phyloP scores from a whole-genome alignment of 257 asterid genomes.

The Plantago ovata region DNA sequence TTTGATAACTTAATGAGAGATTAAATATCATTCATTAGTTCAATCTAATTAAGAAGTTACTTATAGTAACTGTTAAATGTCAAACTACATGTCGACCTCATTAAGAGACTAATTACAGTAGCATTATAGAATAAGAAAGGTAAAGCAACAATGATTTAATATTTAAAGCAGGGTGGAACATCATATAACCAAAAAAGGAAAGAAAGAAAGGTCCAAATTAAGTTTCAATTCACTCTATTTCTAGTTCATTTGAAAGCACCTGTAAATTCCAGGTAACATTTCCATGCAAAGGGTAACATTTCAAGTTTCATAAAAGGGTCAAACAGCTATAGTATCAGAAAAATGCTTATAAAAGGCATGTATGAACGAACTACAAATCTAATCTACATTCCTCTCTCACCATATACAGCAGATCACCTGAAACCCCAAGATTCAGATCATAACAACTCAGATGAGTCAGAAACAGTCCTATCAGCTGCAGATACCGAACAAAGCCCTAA shows the following conservation, averaged over 20 bases:
- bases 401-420: slow-evolving; percentile 36
- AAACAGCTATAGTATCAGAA: slow-evolving; percentile 30
- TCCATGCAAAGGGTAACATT: slow-evolving; percentile 30
- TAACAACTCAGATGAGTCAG: slow-evolving; percentile 31
- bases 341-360: slow-evolving; percentile 29
- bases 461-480: slow-evolving; percentile 31
- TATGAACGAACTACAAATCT: slow-evolving; percentile 33
- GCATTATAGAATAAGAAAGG: background rate
- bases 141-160: background rate
- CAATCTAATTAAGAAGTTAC: too few relatives aligned
- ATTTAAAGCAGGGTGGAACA: too few relatives aligned
- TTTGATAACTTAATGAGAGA: too few relatives aligned
- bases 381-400: slow-evolving; percentile 39
- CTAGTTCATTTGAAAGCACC: slow-evolving; percentile 20
- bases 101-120: too few relatives aligned
- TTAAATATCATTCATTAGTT: too few relatives aligned
- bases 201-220: background rate
- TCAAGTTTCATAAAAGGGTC: slow-evolving; percentile 27
- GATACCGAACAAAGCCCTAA: slow-evolving; percentile 22
- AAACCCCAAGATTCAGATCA: slow-evolving; percentile 18
- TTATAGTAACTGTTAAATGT: too few relatives aligned
- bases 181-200: too few relatives aligned
- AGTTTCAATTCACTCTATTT: slow-evolving; percentile 11
- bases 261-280: slow-evolving; percentile 29
- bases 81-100: too few relatives aligned